phyloP scores from a whole-genome alignment of 2,329 filamentous ascomycete species.

The Passalora sequoiae region DNA sequence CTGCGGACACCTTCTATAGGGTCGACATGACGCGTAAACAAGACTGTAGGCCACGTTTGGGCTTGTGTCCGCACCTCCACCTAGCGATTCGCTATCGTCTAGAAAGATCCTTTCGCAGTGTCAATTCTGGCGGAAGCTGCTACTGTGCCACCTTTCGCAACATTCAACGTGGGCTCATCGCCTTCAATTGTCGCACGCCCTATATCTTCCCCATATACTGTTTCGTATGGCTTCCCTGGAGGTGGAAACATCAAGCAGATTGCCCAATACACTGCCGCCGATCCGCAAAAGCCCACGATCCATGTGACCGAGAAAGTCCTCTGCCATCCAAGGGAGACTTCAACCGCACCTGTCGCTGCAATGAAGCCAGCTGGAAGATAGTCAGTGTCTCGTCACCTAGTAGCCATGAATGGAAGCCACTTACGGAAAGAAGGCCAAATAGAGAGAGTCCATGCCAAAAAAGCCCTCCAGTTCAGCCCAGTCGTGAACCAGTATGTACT shows the following conservation, averaged over 20 bases:
- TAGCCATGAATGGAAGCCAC: not conserved
- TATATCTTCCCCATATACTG: no score
- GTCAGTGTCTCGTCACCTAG: not conserved
- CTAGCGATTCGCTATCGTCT: no score
- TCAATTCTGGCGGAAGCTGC: no score
- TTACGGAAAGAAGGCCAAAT: not conserved
- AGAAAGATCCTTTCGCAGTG: no score
- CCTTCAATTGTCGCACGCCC: no score
- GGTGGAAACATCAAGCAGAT: not conserved
- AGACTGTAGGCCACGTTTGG: no score
- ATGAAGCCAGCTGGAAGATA: not conserved
- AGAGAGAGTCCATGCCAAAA: conserved; percentile 10
- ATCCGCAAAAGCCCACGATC: not conserved
- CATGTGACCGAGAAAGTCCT: not conserved
- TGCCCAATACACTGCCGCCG: not conserved
- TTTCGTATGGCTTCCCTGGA: no score
- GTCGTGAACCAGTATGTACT: conserved; percentile 27
- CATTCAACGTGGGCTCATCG: no score
- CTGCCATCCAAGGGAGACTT: not conserved
- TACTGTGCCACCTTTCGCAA: no score
- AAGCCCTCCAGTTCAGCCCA: conserved; percentile 26
- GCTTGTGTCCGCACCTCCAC: no score
- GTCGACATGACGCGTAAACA: no score
- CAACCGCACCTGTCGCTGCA: not conserved
- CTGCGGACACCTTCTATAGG: no score